phyloP scores from a whole-genome alignment of 2,329 filamentous ascomycete species.

The Hyphodiscus sp. region DNA sequence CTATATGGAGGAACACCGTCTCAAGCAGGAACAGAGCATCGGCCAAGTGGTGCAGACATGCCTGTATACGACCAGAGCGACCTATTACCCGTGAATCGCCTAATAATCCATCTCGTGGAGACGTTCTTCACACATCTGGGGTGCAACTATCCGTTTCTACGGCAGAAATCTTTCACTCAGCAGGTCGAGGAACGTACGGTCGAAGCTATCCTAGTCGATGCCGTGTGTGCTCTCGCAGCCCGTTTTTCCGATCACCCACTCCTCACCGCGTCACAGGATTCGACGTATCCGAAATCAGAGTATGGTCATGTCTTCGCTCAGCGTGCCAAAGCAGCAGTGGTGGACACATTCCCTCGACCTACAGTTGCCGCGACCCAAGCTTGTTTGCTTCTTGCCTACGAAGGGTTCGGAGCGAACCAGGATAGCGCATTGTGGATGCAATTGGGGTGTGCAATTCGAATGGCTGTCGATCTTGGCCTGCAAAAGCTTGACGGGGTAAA shows the following conservation, averaged over 20 bases:
- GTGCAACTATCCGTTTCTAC: slow-evolving; percentile 80
- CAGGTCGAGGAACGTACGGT: slow-evolving; percentile 74
- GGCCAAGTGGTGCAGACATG: slow-evolving; percentile 33
- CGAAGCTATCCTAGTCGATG: slow-evolving; percentile 79
- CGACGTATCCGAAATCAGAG: slow-evolving; percentile 51
- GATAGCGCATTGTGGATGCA: slow-evolving; percentile 95
- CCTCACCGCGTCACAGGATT: slow-evolving; percentile 43
- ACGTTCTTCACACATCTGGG: slow-evolving; percentile 78
- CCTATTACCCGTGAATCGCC: slow-evolving; percentile 59
- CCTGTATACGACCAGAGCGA: slow-evolving; percentile 75
- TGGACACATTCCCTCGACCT: slow-evolving; percentile 77
- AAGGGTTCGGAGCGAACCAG: slow-evolving; percentile 81
- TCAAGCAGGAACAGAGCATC: slow-evolving; percentile 18
- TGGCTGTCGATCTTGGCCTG: slow-evolving; percentile 73
- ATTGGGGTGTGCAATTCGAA: slow-evolving; percentile 76
- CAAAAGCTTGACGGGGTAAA: slow-evolving; percentile 73
- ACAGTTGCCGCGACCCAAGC: slow-evolving; percentile 80
- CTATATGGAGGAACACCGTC: slow-evolving; percentile 17
- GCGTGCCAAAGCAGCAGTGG: slow-evolving; percentile 73
- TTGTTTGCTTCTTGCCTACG: slow-evolving; percentile 76
- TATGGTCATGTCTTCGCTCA: slow-evolving; percentile 74
- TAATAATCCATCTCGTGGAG: slow-evolving; percentile 72
- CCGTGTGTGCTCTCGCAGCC: slow-evolving; percentile 75
- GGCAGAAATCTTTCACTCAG: slow-evolving; percentile 63
- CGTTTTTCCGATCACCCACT: slow-evolving; percentile 65